Percentiles rank a stretch among this genome's conserved stretches.
Evolutionary conservation across 1,284 basidiomycete genomes (phyloP).

Genomic region (Anthracocystis walkeri): DNA sequence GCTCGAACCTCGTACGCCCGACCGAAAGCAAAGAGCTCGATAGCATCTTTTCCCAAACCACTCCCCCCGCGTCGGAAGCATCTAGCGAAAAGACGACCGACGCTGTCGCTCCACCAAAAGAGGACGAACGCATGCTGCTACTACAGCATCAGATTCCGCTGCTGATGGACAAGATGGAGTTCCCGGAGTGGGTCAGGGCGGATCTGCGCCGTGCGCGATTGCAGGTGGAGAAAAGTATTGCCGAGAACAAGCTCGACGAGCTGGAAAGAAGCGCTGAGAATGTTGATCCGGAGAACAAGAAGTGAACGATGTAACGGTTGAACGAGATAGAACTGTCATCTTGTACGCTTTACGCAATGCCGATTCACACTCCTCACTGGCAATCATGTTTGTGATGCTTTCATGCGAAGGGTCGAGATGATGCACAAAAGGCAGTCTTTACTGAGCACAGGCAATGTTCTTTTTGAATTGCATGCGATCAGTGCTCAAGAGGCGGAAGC

Average conservation of each 20-base stretch:
- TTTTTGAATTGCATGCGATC: neutral
- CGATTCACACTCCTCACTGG: neutral
- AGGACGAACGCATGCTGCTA: slow-evolving; percentile 46
- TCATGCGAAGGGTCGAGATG: neutral
- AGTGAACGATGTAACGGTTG: slow-evolving; percentile 5
- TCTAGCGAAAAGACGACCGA: slow-evolving; percentile 4
- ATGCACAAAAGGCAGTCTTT: neutral
- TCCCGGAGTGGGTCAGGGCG: slow-evolving; percentile 46
- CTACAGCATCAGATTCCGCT: slow-evolving; percentile 35
- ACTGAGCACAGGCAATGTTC: neutral
- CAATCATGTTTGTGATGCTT: neutral
- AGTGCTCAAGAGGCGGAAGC: slow-evolving; percentile 34
- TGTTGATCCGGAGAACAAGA: slow-evolving; percentile 23
- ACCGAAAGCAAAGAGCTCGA: slow-evolving; percentile 57
- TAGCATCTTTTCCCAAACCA: slow-evolving; percentile 34
- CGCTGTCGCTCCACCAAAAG: slow-evolving; percentile 1
- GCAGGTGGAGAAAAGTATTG: slow-evolving; percentile 36
- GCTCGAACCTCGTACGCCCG: slow-evolving; percentile 49
- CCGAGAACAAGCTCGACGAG: slow-evolving; percentile 50
- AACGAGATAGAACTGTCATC: slow-evolving; percentile 6
- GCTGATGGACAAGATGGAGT: slow-evolving; percentile 48
- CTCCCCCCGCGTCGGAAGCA: slow-evolving; percentile 19
- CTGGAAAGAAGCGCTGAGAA: slow-evolving; percentile 39
- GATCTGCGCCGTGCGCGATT: slow-evolving; percentile 48
- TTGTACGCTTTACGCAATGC: neutral